Evolutionary conservation across 129 eudicot species (phyloP), one percentile per base, ranked within the genome.

Genomic region (Saposhnikovia divaricata): DNA sequence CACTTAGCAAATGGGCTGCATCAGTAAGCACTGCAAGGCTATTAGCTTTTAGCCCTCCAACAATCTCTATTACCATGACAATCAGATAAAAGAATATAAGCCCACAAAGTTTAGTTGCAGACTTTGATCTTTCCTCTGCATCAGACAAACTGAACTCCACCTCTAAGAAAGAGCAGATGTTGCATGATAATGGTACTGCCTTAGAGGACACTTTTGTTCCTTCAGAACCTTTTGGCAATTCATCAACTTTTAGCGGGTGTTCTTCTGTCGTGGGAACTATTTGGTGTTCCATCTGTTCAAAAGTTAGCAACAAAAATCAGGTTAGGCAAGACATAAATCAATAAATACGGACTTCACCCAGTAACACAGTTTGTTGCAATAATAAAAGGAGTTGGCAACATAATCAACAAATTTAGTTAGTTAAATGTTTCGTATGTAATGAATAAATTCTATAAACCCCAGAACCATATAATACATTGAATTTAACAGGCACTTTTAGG

Each of bases 11-110:
- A 74, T 92, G 95, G 40, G 89, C 90, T 27, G 95, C 97, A 79
- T 92, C 97, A 14, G 95, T 88, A 31, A 92, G 95, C 74, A 92
- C 82, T 6, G 97, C 92, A 38, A 92, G 83, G 86, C 97, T 92
- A 83, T 92, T 88, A 51, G 97, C 85, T 81, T 78, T 90, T 6
- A 92, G 37, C n/a, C 95, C 97, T 51, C 97, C 92, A 53, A 88
- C 80, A 15, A 90, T 82, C 83, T 92, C 95, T 11, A 87, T 84
- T 19, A 48, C 77, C 95, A 90, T 92, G 80, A 87, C 89, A 13
- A 92, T 77, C 53, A 78, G 9, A 68, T 84, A 87, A 80, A 87
- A 88, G n/a, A 83, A 38, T 70, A 90, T 73, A 46, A 90, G 92
- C 76, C 89, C 84, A 16, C 72, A 78, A 70, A 91, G 97, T 79